Evolutionary conservation across 257 asterid species (phyloP), one percentile per base, ranked within the genome.

Genomic region (Leptodermis oblonga): DNA sequence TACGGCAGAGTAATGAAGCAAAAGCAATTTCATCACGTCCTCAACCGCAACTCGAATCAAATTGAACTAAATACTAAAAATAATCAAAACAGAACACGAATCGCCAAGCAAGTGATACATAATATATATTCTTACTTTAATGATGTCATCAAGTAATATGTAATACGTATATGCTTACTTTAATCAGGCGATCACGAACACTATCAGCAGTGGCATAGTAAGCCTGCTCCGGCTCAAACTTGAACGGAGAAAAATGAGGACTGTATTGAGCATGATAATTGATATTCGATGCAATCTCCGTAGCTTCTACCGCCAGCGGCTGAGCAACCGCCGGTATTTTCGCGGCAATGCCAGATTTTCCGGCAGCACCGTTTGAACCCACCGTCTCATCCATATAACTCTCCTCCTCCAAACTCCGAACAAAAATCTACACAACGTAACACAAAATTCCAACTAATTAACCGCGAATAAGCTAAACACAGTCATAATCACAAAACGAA

Each of bases 171-270:
- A 49, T 49, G 11, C 74, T 33, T 83, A 91, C 99, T 84, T 91
- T 88, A 79, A 94, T 86, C 82, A 91, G 68, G 42, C 84, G 90
- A 83, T 94, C 97, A 41, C 97, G 96, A 39, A 94, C 88, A 55
- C 99, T 94, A 55, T 91, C 95, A 33, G 99, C 99, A 49, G 99
- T 91, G 45, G 99, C 99, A 73, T 82, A 94, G 76, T 69, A 94
- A 22, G 96, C 97, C 81, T 94, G 97, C 84, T 91, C 96, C 0
- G 91, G 92, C 72, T 94, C 99, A 65, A 89, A 94, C 84, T 89
- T 94, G 79, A 85, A 81, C 54, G 96, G 95, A 64, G 99, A 89
- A 73, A 89, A 94, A 83, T 87, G 97, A 82, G 99, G 99, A 82
- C 82, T 86, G 60, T 81, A 91, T 34, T 86, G 88, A 67, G 97